Percentiles rank a stretch among this genome's conserved stretches.
Evolutionary conservation across 192 early-diverging fungal genomes (phyloP).

Genomic region (Backusella australiensis): DNA sequence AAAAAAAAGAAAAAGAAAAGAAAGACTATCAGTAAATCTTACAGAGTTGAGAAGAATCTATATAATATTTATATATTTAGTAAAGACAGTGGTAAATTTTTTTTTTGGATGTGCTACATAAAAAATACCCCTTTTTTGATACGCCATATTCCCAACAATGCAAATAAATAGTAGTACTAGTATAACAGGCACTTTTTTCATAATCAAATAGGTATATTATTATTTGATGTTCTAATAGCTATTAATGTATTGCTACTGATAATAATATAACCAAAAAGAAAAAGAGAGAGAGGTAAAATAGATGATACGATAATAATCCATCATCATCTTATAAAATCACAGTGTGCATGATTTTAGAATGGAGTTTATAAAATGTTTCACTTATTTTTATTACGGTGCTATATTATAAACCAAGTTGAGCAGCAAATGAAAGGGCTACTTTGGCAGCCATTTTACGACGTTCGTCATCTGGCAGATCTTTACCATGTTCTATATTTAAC

Average conservation of each 20-base stretch:
- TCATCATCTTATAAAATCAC: background rate
- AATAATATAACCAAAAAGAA: background rate
- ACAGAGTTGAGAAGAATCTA: background rate
- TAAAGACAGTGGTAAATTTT: background rate
- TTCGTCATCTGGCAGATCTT: constrained; percentile 50
- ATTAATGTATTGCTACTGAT: background rate
- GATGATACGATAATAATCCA: background rate
- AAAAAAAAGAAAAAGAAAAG: background rate
- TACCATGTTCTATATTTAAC: constrained; percentile 43
- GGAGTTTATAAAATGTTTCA: constrained; percentile 4
- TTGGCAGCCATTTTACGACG: constrained; percentile 50
- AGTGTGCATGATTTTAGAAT: background rate
- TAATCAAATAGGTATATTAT: background rate
- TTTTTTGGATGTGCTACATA: background rate
- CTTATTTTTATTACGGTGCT: background rate
- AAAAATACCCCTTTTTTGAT: background rate
- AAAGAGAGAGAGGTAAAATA: background rate
- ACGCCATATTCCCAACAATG: background rate
- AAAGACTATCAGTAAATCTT: background rate
- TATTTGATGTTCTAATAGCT: background rate
- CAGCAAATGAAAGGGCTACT: constrained; percentile 56
- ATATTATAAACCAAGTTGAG: constrained; percentile 29
- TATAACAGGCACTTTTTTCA: background rate
- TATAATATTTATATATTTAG: background rate
- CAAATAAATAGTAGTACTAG: background rate